Evolutionary conservation across 2,329 filamentous ascomycete genomes (phyloP).

Genomic region (Cladophialophora yegresii): DNA sequence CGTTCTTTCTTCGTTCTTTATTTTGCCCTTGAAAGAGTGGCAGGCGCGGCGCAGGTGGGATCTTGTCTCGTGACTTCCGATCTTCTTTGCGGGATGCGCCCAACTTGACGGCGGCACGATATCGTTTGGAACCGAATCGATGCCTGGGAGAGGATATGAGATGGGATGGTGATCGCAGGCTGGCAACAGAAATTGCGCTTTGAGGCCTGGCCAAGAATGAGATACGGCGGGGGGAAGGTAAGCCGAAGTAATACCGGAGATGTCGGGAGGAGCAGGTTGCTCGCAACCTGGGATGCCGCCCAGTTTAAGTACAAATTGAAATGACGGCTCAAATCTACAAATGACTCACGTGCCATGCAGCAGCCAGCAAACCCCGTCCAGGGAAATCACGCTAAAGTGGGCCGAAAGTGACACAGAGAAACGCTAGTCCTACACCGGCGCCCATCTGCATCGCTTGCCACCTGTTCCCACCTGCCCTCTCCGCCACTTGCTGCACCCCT

Average conservation of each 20-base stretch:
- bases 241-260: constrained; percentile 23
- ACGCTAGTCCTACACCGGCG: constrained; percentile 12
- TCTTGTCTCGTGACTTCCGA: constrained; percentile 17
- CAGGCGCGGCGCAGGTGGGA: constrained; percentile 19
- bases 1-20: constrained; percentile 24
- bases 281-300: constrained; percentile 26
- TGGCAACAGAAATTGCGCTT: constrained; percentile 23
- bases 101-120: constrained; percentile 26
- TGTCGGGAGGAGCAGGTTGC: constrained; percentile 28
- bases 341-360: background rate
- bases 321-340: background rate
- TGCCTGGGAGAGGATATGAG: constrained; percentile 11
- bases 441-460: constrained; percentile 3
- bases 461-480: background rate
- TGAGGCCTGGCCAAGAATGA: constrained; percentile 24
- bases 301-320: constrained; percentile 24
- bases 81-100: constrained; percentile 23
- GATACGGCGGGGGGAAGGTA: constrained; percentile 16
- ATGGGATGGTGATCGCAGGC: constrained; percentile 19
- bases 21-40: constrained; percentile 27
- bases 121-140: constrained; percentile 23
- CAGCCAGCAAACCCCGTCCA: background rate
- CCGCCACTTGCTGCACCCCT: constrained; percentile 16
- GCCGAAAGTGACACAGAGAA: background rate
- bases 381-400: background rate